Percentiles rank a stretch among this genome's conserved stretches.
These are phyloP conservation scores for Ambrosia hybrid DNA, from an alignment of 140 eudicot genomes.

Conservation along the genomic window DNA sequence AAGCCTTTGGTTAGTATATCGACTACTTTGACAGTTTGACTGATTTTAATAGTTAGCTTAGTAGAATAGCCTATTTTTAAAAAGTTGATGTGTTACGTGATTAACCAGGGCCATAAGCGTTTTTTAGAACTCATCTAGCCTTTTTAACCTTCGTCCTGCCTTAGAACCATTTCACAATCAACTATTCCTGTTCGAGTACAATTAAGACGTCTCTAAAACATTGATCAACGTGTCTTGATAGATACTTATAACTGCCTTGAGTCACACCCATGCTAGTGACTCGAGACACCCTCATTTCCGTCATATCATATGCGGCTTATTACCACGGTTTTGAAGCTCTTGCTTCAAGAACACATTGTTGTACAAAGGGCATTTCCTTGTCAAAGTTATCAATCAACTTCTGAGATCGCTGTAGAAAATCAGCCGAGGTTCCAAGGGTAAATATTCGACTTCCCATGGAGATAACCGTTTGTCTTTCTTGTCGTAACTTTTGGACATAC, in stretches of 20 bases:
- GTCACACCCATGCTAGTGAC: neutral
- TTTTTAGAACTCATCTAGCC: too few species aligned
- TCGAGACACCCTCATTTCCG: slow-evolving; percentile 23
- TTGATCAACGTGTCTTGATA: slow-evolving; percentile 10
- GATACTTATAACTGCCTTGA: neutral
- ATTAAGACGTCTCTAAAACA: neutral
- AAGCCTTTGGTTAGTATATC: too few species aligned
- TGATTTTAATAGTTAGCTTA: too few species aligned
- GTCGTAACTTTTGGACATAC: too few species aligned
- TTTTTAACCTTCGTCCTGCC: too few species aligned
- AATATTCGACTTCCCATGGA: slow-evolving; percentile 25
- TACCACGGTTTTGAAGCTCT: slow-evolving; percentile 20
- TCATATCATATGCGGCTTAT: slow-evolving; percentile 20
- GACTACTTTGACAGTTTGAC: too few species aligned
- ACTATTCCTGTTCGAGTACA: neutral
- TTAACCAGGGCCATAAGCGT: too few species aligned
- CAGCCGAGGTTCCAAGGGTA: slow-evolving; percentile 28
- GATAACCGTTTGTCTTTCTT: neutral
- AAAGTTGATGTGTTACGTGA: too few species aligned
- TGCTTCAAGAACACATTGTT: slow-evolving; percentile 6
- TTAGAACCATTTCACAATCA: too few species aligned
- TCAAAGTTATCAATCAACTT: slow-evolving; percentile 26
- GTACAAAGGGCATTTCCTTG: slow-evolving; percentile 23
- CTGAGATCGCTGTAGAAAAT: slow-evolving; percentile 21
- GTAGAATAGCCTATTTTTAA: too few species aligned